Conservation (phyloP, 2,329 filamentous ascomycete genomes). For the Pseudogymnoascus sp. region DNA sequence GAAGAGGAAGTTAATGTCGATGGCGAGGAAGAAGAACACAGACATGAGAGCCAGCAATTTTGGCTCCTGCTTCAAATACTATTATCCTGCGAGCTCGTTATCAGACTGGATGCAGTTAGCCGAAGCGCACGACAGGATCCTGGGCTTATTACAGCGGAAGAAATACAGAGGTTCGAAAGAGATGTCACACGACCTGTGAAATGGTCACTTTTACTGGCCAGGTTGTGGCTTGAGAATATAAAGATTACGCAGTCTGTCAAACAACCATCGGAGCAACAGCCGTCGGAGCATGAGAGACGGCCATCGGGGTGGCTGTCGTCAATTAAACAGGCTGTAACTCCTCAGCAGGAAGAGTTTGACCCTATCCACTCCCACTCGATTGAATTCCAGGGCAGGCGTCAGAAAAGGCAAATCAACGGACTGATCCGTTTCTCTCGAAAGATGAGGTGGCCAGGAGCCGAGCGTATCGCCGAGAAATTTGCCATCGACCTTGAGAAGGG, state of each 20-base stretch:
- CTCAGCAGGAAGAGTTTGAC: constrained; percentile 10
- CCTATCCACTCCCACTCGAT: constrained; percentile 1
- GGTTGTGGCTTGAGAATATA: constrained; percentile 62
- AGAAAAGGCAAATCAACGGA: constrained; percentile 51
- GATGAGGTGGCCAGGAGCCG: constrained; percentile 54
- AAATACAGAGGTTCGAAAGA: constrained; percentile 54
- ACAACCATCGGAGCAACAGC: not conserved
- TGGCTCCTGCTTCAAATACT: constrained; percentile 61
- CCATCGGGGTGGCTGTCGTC: not conserved
- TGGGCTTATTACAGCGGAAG: constrained; percentile 44
- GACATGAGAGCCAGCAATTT: constrained; percentile 51
- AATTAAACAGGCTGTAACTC: constrained; percentile 1
- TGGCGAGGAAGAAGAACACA: constrained; percentile 30
- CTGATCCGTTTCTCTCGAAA: constrained; percentile 56
- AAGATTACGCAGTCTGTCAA: constrained; percentile 32
- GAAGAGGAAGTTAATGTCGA: constrained; percentile 46
- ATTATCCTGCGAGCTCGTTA: constrained; percentile 55
- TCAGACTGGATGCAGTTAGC: constrained; percentile 55
- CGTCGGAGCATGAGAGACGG: not conserved
- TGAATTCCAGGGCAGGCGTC: constrained; percentile 35
- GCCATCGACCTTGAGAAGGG: constrained; percentile 22
- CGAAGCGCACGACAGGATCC: constrained; percentile 49
- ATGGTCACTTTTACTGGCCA: constrained; percentile 58
- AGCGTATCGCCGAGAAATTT: constrained; percentile 27
- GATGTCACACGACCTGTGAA: constrained; percentile 54